Evolutionary conservation across 2,329 filamentous ascomycete species (phyloP).

Genomic region (Aaosphaeria arxii): DNA sequence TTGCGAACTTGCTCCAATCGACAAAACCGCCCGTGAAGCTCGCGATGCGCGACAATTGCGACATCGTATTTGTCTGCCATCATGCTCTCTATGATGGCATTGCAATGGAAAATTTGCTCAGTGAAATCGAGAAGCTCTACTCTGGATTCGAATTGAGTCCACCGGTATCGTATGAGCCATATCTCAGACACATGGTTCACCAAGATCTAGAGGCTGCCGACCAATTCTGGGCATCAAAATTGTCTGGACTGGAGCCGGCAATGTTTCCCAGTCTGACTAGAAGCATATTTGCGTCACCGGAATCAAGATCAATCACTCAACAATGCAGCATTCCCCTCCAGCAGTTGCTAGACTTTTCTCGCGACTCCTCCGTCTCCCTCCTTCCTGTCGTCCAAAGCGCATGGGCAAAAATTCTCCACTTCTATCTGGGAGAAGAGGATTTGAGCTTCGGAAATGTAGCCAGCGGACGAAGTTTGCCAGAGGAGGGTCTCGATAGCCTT

Average conservation of each 20-base stretch:
- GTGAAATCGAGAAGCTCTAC: constrained; percentile 65
- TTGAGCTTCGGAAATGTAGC: constrained; percentile 86
- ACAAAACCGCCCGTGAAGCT: constrained; percentile 37
- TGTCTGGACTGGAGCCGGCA: constrained; percentile 52
- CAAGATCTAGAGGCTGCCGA: constrained; percentile 51
- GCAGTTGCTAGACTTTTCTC: constrained; percentile 17
- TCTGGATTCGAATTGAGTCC: constrained; percentile 45
- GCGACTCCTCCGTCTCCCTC: constrained; percentile 41
- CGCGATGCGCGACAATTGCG: constrained; percentile 15
- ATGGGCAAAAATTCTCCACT: constrained; percentile 65
- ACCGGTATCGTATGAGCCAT: constrained; percentile 58
- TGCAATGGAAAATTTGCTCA: constrained; percentile 66
- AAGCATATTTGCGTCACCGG: neutral
- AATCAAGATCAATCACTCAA: neutral
- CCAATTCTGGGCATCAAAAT: constrained; percentile 62
- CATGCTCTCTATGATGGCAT: constrained; percentile 86
- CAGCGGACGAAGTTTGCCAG: constrained; percentile 67
- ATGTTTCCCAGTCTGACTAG: constrained; percentile 35
- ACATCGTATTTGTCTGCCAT: constrained; percentile 59
- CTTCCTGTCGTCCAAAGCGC: constrained; percentile 68
- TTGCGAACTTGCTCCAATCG: constrained; percentile 48
- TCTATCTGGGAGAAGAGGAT: constrained; percentile 57
- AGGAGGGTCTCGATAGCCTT: constrained; percentile 66
- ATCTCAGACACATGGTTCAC: constrained; percentile 59
- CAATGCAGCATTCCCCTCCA: constrained; percentile 12